Base-by-base conservation (phyloP, 2,329 filamentous ascomycete genomes). In the Cordyceps sp. region DNA sequence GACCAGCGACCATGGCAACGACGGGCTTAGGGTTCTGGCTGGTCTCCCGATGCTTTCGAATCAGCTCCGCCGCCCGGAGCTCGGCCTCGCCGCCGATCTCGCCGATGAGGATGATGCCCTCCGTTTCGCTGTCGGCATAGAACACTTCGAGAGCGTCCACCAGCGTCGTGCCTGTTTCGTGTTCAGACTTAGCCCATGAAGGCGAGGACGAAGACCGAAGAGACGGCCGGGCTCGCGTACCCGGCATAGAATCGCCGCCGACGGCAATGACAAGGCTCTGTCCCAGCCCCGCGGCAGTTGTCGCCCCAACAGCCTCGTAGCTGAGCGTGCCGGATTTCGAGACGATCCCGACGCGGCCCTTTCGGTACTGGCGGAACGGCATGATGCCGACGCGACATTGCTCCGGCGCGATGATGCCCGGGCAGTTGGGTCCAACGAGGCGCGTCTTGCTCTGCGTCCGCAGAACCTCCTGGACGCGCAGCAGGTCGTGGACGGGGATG, bases 321-420 rank as follows among this genome's bases (percentile, higher is more conserved):
- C 78, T 83, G 26, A 88, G 55, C 0, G 81, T 88, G 1, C 80
- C 81, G 1, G 78, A 84, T 48, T 83, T 85, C n/a, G 78, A 78
- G 4, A 82, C 69, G 33, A 88, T 80, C 3, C 79, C 80, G 16
- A 88, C 61, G 35, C 69, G 66, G 1, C 79, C 81, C 1, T 71
- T 66, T 2, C 33, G 37, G 18, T 57, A 59, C 40, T 59, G 55
- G 20, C 43, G 45, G 30, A 53, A 55, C 1, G 55, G 55, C 55
- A 59, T 59, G 26, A 59, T 58, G 2, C 55, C 55, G 5, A 58
- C 48, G 1, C 55, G 35, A 42, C 80, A 86, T 3, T 73, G 75
- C 16, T 74, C 66, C 0, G 79, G 75, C 4, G 78, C 78, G 35
- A 86, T 83, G 38, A 88, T 84, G 0, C 81, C 81, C 0, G 81